A percentile compares a stretch with the other conserved stretches of the same genome.
Conservation (phyloP, 768 basidiomycete genomes). For the Postia placenta region DNA sequence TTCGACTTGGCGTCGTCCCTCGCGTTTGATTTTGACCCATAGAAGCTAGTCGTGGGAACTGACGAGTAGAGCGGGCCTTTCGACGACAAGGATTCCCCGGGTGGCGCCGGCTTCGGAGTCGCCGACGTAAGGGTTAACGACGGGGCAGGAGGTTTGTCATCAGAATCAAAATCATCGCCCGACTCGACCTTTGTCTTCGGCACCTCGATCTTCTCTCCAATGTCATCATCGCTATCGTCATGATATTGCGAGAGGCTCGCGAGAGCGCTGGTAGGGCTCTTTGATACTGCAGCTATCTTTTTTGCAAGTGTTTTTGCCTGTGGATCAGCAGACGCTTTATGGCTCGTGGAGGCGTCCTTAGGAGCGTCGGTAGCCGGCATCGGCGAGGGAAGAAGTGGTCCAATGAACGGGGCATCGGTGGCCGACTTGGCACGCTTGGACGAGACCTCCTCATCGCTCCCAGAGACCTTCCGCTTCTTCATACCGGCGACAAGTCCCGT, state of each 20-base stretch:
- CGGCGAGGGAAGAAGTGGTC: slow-evolving; percentile 54
- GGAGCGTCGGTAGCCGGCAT: slow-evolving; percentile 2
- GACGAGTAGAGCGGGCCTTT: slow-evolving; percentile 21
- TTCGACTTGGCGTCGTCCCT: slow-evolving; percentile 18
- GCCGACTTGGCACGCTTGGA: slow-evolving; percentile 43
- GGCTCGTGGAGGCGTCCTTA: slow-evolving; percentile 21
- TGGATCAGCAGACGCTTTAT: slow-evolving; percentile 33
- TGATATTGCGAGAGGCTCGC: slow-evolving; percentile 34
- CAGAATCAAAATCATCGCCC: background rate
- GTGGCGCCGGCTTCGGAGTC: slow-evolving; percentile 24
- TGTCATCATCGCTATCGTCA: slow-evolving; percentile 33
- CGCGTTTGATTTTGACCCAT: slow-evolving; percentile 21
- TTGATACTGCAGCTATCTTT: slow-evolving; percentile 40
- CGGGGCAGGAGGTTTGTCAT: background rate
- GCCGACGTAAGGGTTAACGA: slow-evolving; percentile 11
- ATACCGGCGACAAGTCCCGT: slow-evolving; percentile 40
- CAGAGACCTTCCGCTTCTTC: slow-evolving; percentile 42
- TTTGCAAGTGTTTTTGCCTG: slow-evolving; percentile 46
- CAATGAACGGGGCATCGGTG: slow-evolving; percentile 50
- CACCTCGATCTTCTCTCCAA: slow-evolving; percentile 24
- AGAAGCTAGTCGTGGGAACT: slow-evolving; percentile 33
- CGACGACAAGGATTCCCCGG: slow-evolving; percentile 15
- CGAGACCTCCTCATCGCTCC: slow-evolving; percentile 39
- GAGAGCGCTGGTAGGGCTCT: slow-evolving; percentile 28
- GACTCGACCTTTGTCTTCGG: background rate